Base-by-base conservation (phyloP, 2,329 filamentous ascomycete genomes). In the Talaromyces sp. region DNA sequence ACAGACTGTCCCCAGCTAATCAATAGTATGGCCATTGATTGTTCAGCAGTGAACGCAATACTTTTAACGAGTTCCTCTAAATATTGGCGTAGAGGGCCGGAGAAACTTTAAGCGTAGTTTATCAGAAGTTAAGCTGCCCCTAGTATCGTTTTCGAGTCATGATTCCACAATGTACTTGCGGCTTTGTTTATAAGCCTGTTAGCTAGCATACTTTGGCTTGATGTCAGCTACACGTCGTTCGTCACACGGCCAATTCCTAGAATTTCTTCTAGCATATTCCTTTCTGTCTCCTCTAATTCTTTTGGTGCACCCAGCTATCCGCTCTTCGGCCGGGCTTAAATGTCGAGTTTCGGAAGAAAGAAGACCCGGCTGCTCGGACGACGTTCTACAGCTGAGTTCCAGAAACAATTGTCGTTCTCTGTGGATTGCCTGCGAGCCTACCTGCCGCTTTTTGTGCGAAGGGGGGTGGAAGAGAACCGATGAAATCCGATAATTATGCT, bases 1-100 rank as follows among this genome's bases (percentile, higher is more conserved):
- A 12, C 32, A 38, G 32, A 5, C 14, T n/a, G 17, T 7, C 8
- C 17, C 17, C 35, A 8, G 17, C 7, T 38, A 7, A 38, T 38
- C 6, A 2, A 14, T 6, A 17, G 17, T 38, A 38, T 38, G 14
- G 32, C 2, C 17, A n/a, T 38, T 3, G 35, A 7, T n/a, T 38
- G 35, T 38, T 38, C n/a, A 38, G 7, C 35, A 8, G 14, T 38
- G 14, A n/a, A 7, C 35, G 35, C 6, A 17, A 38, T 38, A 38
- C n/a, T 6, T 14, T 75, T 75, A 2, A 75, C 76, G 61, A 79
- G 75, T 32, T 66, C 70, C 21, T 48, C 43, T 48, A 7, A 24
- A 48, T 11, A 24, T 26, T 19, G 2, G n/a, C 24, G 10, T 11
- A 26, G n/a, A 21, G 14, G 11, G 10, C 4, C 5, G 3, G n/a